A percentile compares a stretch with the other conserved stretches of the same genome.
phyloP scores from a whole-genome alignment of 768 basidiomycete species.

The Myochromella boudieri region DNA sequence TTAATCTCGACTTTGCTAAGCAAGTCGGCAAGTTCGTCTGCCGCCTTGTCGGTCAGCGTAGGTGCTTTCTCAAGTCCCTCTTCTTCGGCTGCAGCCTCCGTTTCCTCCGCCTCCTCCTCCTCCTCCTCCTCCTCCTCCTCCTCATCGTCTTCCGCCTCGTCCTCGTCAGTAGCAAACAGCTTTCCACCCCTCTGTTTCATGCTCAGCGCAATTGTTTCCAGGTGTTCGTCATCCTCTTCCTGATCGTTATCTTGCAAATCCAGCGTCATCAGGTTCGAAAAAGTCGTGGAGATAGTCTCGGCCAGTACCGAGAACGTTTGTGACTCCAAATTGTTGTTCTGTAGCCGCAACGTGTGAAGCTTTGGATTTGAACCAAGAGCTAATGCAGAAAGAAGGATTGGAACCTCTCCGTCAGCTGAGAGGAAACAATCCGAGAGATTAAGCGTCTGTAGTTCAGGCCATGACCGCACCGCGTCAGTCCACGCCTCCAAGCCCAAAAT shows the following conservation, averaged over 20 bases:
- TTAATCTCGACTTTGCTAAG: slow-evolving; percentile 62
- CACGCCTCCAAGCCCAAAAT: slow-evolving; percentile 50
- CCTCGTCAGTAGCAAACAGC: slow-evolving; percentile 71
- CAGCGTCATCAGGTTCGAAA: slow-evolving; percentile 60
- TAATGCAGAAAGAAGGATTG: slow-evolving; percentile 60
- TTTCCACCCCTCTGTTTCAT: slow-evolving; percentile 69
- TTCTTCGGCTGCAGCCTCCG: slow-evolving; percentile 28
- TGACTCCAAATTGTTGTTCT: slow-evolving; percentile 89
- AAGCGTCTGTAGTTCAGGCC: slow-evolving; percentile 74
- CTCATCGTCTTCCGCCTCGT: slow-evolving; percentile 75
- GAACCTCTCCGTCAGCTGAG: slow-evolving; percentile 77
- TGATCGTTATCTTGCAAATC: slow-evolving; percentile 93
- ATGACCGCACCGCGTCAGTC: slow-evolving; percentile 63
- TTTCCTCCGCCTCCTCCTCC: slow-evolving; percentile 34
- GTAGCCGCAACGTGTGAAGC: slow-evolving; percentile 75
- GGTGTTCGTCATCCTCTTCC: slow-evolving; percentile 70
- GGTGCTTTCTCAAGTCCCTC: slow-evolving; percentile 23
- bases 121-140: slow-evolving; percentile 53
- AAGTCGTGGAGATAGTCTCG: slow-evolving; percentile 56
- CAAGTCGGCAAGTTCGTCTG: slow-evolving; percentile 64
- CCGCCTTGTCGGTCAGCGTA: slow-evolving; percentile 26
- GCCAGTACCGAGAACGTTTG: slow-evolving; percentile 68
- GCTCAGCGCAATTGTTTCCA: slow-evolving; percentile 51
- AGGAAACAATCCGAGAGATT: slow-evolving; percentile 93
- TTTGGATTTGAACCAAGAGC: slow-evolving; percentile 69